Conservation (phyloP, 139 green algal species). For the Chlorella sp. region DNA sequence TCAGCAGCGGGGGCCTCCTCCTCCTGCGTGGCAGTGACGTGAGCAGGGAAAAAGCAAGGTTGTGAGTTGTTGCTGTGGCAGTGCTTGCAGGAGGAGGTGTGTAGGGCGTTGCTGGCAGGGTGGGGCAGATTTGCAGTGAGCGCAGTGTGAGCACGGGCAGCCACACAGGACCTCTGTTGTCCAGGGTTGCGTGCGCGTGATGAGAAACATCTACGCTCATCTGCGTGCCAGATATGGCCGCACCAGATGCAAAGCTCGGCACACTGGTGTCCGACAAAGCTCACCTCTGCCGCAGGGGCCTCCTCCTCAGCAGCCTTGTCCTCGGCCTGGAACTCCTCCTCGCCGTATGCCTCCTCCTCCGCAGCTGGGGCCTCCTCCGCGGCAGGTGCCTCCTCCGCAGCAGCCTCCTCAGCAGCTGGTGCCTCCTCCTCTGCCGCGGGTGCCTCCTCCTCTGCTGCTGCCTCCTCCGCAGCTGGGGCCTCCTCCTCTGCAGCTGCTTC, state of each 20-base stretch:
- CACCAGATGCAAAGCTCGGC: background rate
- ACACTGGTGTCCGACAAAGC: background rate
- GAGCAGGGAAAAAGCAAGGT: no score
- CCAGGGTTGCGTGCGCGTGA: background rate
- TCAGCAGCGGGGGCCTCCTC: no score
- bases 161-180: no score
- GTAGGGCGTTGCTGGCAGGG: background rate
- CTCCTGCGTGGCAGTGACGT: no score
- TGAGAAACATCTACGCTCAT: background rate
- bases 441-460: background rate
- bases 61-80: background rate
- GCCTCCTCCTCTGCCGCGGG: background rate
- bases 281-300: background rate
- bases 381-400: background rate
- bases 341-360: background rate
- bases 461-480: background rate
- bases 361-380: background rate
- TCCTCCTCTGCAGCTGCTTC: background rate
- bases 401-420: background rate
- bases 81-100: background rate
- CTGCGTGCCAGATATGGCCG: background rate
- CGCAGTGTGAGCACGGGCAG: no score
- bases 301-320: background rate
- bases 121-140: background rate
- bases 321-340: background rate